phyloP scores from a whole-genome alignment of 106 monocot genomes.

The Apostasia shenzhenica region DNA sequence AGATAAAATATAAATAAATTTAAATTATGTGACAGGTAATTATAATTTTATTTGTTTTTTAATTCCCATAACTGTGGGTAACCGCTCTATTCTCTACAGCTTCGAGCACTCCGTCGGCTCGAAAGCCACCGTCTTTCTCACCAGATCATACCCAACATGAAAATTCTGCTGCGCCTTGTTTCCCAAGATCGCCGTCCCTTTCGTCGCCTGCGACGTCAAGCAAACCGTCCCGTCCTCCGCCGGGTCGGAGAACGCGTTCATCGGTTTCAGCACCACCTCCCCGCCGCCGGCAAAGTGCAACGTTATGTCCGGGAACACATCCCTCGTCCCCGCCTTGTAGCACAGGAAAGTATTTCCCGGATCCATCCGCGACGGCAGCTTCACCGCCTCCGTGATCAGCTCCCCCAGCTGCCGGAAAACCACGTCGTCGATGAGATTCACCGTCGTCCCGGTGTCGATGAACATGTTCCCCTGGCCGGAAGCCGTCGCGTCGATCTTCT shows the following conservation, averaged over 20 bases:
- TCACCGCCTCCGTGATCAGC: neutral
- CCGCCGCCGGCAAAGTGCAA: conserved; percentile 16
- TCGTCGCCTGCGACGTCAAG: conserved; percentile 12
- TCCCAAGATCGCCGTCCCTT: conserved; percentile 8
- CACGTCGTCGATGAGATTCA: neutral
- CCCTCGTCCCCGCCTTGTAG: conserved; percentile 7
- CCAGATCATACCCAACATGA: conserved; percentile 13
- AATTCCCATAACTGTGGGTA: no score
- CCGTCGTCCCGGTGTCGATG: conserved; percentile 17
- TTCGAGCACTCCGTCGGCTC: neutral
- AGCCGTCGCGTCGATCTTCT: neutral
- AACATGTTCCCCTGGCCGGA: conserved; percentile 8
- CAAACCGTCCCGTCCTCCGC: conserved; percentile 17
- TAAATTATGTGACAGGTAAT: no score
- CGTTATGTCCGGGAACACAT: conserved; percentile 5
- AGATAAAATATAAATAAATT: no score
- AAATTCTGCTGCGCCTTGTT: conserved; percentile 21
- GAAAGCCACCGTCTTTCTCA: conserved; percentile 1
- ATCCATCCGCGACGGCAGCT: neutral
- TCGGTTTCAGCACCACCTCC: conserved; percentile 2
- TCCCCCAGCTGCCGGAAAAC: conserved; percentile 1
- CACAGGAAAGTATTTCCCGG: conserved; percentile 11
- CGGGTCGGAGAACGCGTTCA: conserved; percentile 16
- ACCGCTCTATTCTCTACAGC: no score
- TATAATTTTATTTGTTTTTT: no score